Evolutionary conservation across 2,329 filamentous ascomycete genomes (phyloP).

Genomic region (Aspergillus sp.): DNA sequence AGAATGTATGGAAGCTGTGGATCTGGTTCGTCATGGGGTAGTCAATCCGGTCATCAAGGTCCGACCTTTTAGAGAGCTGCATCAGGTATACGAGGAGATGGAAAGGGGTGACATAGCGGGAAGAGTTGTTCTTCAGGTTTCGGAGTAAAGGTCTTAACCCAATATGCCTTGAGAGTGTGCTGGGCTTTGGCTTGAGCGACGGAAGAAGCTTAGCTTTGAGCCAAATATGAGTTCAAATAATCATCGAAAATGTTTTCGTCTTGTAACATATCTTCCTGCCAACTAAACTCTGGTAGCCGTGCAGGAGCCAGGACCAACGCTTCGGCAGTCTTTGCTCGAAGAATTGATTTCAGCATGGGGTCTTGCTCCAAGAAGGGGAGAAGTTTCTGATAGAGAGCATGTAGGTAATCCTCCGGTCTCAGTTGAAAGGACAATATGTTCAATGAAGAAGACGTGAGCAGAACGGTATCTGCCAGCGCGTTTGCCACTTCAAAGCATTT

Average conservation of each 20-base stretch:
- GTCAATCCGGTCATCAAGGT: slow-evolving; percentile 45
- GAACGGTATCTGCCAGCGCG: slow-evolving; percentile 29
- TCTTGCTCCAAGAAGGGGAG: slow-evolving; percentile 30
- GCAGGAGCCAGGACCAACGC: slow-evolving; percentile 27
- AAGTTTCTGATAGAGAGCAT: slow-evolving; percentile 31
- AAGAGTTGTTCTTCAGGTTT: slow-evolving; percentile 43
- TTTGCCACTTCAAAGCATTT: slow-evolving; percentile 35
- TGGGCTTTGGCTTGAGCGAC: too few species aligned
- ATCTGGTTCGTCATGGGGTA: slow-evolving; percentile 41
- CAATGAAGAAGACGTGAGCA: slow-evolving; percentile 15
- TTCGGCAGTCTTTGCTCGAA: slow-evolving; percentile 29
- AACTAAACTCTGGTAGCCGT: slow-evolving; percentile 5
- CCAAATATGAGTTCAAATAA: not conserved
- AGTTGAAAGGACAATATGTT: slow-evolving; percentile 14
- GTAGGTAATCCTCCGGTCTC: slow-evolving; percentile 29
- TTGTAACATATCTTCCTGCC: not conserved
- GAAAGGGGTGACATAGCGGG: slow-evolving; percentile 46
- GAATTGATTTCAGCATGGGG: slow-evolving; percentile 24
- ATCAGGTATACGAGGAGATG: slow-evolving; percentile 45
- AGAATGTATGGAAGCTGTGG: slow-evolving; percentile 49
- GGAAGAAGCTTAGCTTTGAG: not conserved
- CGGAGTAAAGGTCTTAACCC: slow-evolving; percentile 18
- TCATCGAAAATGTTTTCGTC: not conserved
- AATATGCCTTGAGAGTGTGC: not conserved
- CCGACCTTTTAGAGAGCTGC: slow-evolving; percentile 43